Evolutionary conservation across 805 yeast species (phyloP), one percentile per base, ranked within the genome.

Genomic region (Yarrowia sp.): DNA sequence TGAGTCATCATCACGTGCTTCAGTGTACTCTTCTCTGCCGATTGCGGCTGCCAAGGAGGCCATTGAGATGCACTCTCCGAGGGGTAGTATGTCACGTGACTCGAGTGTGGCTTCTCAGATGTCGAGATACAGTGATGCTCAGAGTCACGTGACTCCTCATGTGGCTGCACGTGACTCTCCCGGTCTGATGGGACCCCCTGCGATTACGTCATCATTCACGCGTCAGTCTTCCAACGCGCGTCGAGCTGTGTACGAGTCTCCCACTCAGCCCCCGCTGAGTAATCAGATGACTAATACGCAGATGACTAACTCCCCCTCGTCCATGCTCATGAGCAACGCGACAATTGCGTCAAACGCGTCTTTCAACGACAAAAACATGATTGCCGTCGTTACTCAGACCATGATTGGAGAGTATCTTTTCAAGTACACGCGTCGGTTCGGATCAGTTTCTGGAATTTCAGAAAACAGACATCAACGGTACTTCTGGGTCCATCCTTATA

Each of bases 401-500:
- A 92, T 93, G 48, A 89, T 92, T 74, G 99, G 99, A 62, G 98
- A 93, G 73, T 90, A 86, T 69, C 78, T 92, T 66, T 87, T 82
- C 83, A 93, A 93, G 75, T 92, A 92, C 74, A 90, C 87, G 74
- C 85, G 95, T 66, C 85, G 86, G 67, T 88, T 92, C 14, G 79
- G 90, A 58, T 87, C 90, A 42, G 75, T 81, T 8, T 71, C 71
- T 47, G 81, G 88, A 1, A 81, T 90, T 18, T 83, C 93, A 0
- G 95, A 91, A 60, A 83, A 84, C 45, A 83, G 97, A 66, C 99
- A 93, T 73, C 95, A 89, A 72, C 83, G 98, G 69, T 93, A 85
- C 77, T 93, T 93, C 81, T 95, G 98, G 98, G 84, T 95, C 50
- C 96, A 93, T 76, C 98, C 99, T 3, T 92, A 92, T 75, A 88